These are phyloP conservation scores for Orbilia blumenaviensis DNA, from an alignment of 2,329 filamentous ascomycete species.

Conservation along the genomic window DNA sequence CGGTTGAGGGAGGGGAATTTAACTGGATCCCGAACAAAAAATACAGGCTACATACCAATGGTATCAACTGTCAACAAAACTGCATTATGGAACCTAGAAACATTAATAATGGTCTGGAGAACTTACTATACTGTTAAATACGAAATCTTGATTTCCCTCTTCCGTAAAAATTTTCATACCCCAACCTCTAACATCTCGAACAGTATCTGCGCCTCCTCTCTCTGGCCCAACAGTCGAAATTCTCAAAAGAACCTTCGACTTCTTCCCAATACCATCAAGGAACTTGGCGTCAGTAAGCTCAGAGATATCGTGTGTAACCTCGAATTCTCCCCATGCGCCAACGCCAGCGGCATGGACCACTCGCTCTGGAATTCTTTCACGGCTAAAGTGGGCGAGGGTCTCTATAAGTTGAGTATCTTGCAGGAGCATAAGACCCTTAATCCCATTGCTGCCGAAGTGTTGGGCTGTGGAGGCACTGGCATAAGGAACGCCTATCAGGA, in stretches of 20 bases:
- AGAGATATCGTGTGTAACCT: slow-evolving; percentile 69
- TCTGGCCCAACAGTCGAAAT: slow-evolving; percentile 65
- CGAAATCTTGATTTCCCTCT: slow-evolving; percentile 66
- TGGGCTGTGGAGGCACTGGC: slow-evolving; percentile 57
- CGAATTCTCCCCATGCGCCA: slow-evolving; percentile 69
- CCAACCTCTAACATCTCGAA: slow-evolving; percentile 65
- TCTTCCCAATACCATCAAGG: slow-evolving; percentile 67
- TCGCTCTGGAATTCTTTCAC: slow-evolving; percentile 70
- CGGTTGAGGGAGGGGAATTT: slow-evolving; percentile 65
- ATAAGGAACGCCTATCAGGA: slow-evolving; percentile 36
- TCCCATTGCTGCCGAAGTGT: slow-evolving; percentile 60
- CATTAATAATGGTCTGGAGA: neutral
- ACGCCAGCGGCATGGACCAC: slow-evolving; percentile 71
- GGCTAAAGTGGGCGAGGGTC: slow-evolving; percentile 69
- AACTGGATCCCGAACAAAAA: slow-evolving; percentile 65
- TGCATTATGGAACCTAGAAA: too few species aligned
- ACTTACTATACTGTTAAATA: slow-evolving; percentile 61
- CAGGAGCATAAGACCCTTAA: slow-evolving; percentile 60
- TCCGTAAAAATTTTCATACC: slow-evolving; percentile 67
- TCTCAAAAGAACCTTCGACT: slow-evolving; percentile 64
- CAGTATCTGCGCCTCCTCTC: slow-evolving; percentile 64
- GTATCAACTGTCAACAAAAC: neutral
- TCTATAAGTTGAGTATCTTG: slow-evolving; percentile 72
- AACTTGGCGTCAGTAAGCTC: slow-evolving; percentile 63
- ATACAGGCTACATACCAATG: slow-evolving; percentile 59